Conservation (phyloP, 2,329 filamentous ascomycete species). For the Talaromyces pinophilus region DNA sequence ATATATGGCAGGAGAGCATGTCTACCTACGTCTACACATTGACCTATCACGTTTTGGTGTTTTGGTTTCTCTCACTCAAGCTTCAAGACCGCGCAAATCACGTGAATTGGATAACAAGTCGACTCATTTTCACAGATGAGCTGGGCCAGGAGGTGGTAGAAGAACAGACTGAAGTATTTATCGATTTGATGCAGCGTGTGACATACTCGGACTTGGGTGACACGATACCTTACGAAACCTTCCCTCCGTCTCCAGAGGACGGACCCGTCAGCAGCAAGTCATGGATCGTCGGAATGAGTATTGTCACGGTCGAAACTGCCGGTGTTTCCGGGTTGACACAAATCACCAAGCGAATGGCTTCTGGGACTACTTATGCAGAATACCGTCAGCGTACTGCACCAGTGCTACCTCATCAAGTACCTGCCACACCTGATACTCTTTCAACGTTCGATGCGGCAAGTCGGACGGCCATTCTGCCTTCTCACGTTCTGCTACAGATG, state of each 20-base stretch:
- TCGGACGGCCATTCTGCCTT: constrained; percentile 47
- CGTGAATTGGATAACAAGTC: constrained; percentile 86
- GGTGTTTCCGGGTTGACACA: constrained; percentile 51
- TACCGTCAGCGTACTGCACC: constrained; percentile 51
- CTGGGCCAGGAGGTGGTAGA: constrained; percentile 75
- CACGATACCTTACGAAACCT: constrained; percentile 47
- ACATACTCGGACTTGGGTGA: constrained; percentile 84
- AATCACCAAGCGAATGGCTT: constrained; percentile 54
- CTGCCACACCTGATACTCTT: constrained; percentile 42
- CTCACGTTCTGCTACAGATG: constrained; percentile 50
- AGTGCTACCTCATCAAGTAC: constrained; percentile 49
- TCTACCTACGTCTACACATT: constrained; percentile 92
- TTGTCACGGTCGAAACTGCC: constrained; percentile 53
- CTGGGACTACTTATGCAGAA: constrained; percentile 52
- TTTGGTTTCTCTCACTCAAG: constrained; percentile 92
- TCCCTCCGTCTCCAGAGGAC: constrained; percentile 44
- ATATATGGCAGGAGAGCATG: constrained; percentile 66
- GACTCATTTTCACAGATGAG: constrained; percentile 74
- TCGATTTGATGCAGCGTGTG: constrained; percentile 91
- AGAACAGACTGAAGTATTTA: constrained; percentile 88
- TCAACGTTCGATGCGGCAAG: constrained; percentile 40
- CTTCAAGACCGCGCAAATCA: constrained; percentile 79
- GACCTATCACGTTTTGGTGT: constrained; percentile 92
- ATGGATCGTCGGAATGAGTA: constrained; percentile 55
- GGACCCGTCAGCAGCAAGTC: constrained; percentile 49